These are phyloP conservation scores for Dendryphion nanum DNA, from an alignment of 2,329 filamentous ascomycete genomes.

Conservation along the genomic window DNA sequence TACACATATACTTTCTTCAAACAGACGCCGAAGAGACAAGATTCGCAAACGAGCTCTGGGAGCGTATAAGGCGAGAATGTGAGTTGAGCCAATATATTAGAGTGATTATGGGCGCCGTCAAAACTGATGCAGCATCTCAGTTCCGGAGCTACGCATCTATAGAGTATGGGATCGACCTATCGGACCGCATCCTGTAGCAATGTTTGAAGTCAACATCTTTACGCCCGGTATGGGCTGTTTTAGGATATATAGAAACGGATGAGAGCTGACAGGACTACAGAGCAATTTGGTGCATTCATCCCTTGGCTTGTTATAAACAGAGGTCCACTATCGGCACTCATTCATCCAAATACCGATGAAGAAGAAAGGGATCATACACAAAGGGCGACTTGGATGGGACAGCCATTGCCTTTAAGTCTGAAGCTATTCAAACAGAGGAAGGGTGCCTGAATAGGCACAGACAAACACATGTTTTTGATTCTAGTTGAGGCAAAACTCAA, in stretches of 20 bases:
- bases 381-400: constrained; percentile 72
- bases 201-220: constrained; percentile 92
- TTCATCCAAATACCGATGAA: constrained; percentile 81
- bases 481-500: no score
- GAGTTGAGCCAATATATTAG: constrained; percentile 25
- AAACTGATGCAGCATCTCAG: no score
- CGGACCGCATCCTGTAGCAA: constrained; percentile 78
- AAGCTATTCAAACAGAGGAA: constrained; percentile 45
- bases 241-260: background rate
- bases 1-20: constrained; percentile 80
- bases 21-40: constrained; percentile 60
- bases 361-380: constrained; percentile 63
- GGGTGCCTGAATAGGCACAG: no score
- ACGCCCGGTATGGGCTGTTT: constrained; percentile 53
- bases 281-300: constrained; percentile 85
- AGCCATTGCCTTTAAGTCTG: constrained; percentile 61
- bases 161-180: constrained; percentile 72
- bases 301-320: constrained; percentile 81
- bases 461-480: no score
- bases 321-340: constrained; percentile 72
- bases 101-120: no score
- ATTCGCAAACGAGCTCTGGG: constrained; percentile 72
- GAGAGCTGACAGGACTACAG: constrained; percentile 23
- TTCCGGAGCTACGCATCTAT: constrained; percentile 84
- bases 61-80: constrained; percentile 80